Conservation (phyloP, 352 stramenopile species). For the Blastocystis sp. region DNA sequence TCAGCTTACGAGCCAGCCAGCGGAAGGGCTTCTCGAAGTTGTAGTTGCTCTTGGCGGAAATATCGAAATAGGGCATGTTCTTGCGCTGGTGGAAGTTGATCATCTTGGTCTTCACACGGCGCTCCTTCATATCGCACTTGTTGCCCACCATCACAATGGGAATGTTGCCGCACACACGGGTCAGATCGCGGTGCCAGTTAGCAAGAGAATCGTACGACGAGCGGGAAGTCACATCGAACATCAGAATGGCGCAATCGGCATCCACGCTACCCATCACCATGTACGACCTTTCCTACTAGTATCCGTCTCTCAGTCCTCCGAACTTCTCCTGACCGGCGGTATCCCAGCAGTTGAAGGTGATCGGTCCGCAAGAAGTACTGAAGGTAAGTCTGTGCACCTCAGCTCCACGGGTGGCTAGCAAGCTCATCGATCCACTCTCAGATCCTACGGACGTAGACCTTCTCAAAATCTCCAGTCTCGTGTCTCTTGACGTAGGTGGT, state of each 20-base stretch:
- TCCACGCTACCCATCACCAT: constrained; percentile 72
- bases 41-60: constrained; percentile 99
- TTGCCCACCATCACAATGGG: constrained; percentile 97
- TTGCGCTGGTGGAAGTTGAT: constrained; percentile 99
- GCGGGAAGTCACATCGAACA: constrained; percentile 99
- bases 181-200: constrained; percentile 98
- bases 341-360: constrained; percentile 99
- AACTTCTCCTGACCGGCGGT: constrained; percentile 98
- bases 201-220: constrained; percentile 99
- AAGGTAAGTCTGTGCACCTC: constrained; percentile 96
- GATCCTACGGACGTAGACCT: constrained; percentile 87
- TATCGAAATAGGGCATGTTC: constrained; percentile 99
- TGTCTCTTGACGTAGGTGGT: constrained; percentile 99
- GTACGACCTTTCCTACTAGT: constrained; percentile 69
- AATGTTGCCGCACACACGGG: constrained; percentile 98
- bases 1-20: constrained; percentile 94
- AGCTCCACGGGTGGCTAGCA: constrained; percentile 85
- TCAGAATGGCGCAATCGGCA: constrained; percentile 99
- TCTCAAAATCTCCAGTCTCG: constrained; percentile 99
- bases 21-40: constrained; percentile 99
- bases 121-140: constrained; percentile 99
- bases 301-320: constrained; percentile 81
- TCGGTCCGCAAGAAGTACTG: constrained; percentile 93
- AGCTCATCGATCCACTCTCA: neutral
- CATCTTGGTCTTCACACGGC: constrained; percentile 99